Conservation (phyloP, 2,329 filamentous ascomycete species). For the Aureobasidium musti region DNA sequence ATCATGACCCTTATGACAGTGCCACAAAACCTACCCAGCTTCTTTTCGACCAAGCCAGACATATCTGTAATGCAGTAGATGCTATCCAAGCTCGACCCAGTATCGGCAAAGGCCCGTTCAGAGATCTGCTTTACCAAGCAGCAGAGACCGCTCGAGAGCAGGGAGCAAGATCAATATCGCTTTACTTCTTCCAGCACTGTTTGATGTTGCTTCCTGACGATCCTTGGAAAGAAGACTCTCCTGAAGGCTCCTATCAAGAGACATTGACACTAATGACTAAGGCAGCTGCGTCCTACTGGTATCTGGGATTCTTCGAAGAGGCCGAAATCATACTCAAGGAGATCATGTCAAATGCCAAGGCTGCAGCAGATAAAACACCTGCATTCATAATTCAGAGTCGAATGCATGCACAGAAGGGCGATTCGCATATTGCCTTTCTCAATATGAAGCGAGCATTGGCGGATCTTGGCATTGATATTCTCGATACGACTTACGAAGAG, state of each 20-base stretch:
- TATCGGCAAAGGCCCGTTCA: slow-evolving; percentile 55
- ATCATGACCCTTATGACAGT: slow-evolving; percentile 64
- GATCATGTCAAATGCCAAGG: slow-evolving; percentile 69
- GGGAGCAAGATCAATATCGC: slow-evolving; percentile 77
- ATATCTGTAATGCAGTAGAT: slow-evolving; percentile 75
- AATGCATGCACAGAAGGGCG: slow-evolving; percentile 72
- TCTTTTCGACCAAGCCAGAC: slow-evolving; percentile 73
- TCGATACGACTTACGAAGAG: slow-evolving; percentile 68
- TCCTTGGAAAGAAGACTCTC: slow-evolving; percentile 65
- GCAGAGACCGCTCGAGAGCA: slow-evolving; percentile 78
- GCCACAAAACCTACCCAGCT: slow-evolving; percentile 51
- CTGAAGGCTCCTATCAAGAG: slow-evolving; percentile 82
- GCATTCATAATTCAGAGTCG: slow-evolving; percentile 82
- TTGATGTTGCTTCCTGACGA: slow-evolving; percentile 75
- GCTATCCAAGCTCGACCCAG: slow-evolving; percentile 69
- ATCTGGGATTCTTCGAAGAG: slow-evolving; percentile 69
- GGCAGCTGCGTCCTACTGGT: slow-evolving; percentile 79
- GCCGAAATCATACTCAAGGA: slow-evolving; percentile 68
- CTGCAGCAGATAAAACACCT: slow-evolving; percentile 75
- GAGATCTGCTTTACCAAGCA: slow-evolving; percentile 75
- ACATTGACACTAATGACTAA: slow-evolving; percentile 77
- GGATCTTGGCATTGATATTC: slow-evolving; percentile 67
- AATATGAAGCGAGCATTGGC: slow-evolving; percentile 70
- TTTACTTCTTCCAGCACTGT: slow-evolving; percentile 78
- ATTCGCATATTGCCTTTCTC: slow-evolving; percentile 67